These are phyloP conservation scores for Boletellus emodensis DNA, from an alignment of 768 basidiomycete species.

Conservation along the genomic window DNA sequence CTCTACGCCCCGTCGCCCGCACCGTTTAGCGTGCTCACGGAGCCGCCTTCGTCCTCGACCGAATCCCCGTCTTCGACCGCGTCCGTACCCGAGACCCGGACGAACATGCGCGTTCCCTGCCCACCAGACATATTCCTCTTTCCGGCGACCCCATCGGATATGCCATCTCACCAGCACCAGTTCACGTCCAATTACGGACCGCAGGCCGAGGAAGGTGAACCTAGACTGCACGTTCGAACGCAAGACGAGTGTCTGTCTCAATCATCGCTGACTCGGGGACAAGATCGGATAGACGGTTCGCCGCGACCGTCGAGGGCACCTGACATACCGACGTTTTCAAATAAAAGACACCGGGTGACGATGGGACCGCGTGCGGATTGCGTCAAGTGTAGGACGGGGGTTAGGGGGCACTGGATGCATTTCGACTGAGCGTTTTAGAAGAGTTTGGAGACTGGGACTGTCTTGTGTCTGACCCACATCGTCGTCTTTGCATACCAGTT, in stretches of 20 bases:
- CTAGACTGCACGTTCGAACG: constrained; percentile 2
- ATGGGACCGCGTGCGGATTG: constrained; percentile 74
- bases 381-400: constrained; percentile 57
- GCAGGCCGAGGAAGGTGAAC: not conserved
- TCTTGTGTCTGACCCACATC: not conserved
- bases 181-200: constrained; percentile 6
- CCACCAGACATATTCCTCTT: constrained; percentile 28
- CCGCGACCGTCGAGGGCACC: constrained; percentile 11
- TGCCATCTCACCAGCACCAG: constrained; percentile 11
- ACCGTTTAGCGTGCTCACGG: constrained; percentile 27
- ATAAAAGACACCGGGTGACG: constrained; percentile 48
- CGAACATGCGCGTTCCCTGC: constrained; percentile 1
- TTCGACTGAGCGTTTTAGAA: constrained; percentile 37
- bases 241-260: not conserved
- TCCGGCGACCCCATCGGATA: constrained; percentile 27
- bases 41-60: constrained; percentile 21
- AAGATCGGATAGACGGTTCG: constrained; percentile 14
- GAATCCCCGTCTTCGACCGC: constrained; percentile 14
- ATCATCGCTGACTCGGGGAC: constrained; percentile 5
- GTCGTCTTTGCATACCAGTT: constrained; percentile 1
- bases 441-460: not conserved
- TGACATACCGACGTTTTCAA: constrained; percentile 14
- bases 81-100: constrained; percentile 5
- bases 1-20: constrained; percentile 12
- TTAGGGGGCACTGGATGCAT: constrained; percentile 74